phyloP scores from a whole-genome alignment of 1,284 basidiomycete species.

The Phenoliferia sp. region DNA sequence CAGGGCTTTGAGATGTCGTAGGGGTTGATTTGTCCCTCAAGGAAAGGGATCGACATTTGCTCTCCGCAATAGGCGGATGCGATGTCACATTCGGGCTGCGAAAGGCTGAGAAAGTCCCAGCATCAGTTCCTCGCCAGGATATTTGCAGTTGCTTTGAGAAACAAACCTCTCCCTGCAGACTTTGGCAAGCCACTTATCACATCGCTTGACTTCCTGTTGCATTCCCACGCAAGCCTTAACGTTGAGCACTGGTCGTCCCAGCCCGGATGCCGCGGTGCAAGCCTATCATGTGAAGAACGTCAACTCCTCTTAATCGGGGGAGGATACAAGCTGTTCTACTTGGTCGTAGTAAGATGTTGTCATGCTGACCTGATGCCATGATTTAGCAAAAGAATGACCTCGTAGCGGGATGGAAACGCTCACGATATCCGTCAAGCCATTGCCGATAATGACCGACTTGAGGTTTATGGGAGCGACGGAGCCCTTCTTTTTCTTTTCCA shows the following conservation, averaged over 20 bases:
- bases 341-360: conserved; percentile 4
- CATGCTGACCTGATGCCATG: not conserved
- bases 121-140: not conserved
- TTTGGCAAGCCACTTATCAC: conserved; percentile 9
- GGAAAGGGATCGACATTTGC: not conserved
- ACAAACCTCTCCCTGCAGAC: conserved; percentile 2
- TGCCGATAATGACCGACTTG: conserved; percentile 72
- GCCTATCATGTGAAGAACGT: not conserved
- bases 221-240: conserved; percentile 8
- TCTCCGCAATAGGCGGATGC: not conserved
- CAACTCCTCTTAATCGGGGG: not conserved
- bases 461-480: conserved; percentile 63
- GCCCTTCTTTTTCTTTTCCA: conserved; percentile 41
- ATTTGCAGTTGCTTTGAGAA: not conserved
- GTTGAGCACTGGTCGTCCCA: conserved; percentile 8
- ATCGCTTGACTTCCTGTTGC: conserved; percentile 12
- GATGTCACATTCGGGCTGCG: conserved; percentile 9
- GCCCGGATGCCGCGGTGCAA: conserved; percentile 4
- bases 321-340: not conserved
- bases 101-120: not conserved
- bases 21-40: conserved; percentile 6
- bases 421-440: conserved; percentile 47
- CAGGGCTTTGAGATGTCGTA: conserved; percentile 18
- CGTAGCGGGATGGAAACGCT: not conserved
- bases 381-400: not conserved